A percentile compares a stretch with the other conserved stretches of the same genome.
Conservation (phyloP, 1,139 yeast species). For the Blastobotrys illinoisensis region DNA sequence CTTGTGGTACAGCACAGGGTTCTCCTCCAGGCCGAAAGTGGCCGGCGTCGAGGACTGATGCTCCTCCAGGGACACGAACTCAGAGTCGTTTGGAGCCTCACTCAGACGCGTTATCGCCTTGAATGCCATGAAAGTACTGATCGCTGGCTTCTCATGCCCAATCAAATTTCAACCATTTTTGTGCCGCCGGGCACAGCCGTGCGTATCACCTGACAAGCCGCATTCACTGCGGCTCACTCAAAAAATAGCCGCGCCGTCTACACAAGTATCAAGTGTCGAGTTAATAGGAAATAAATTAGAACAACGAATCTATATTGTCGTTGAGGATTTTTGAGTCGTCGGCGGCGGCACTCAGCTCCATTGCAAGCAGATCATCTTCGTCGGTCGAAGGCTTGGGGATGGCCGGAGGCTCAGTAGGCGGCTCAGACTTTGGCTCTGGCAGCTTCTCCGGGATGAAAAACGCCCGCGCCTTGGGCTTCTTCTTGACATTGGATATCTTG, state of each 20-base stretch:
- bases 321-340: not conserved
- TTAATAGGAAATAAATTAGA: not conserved
- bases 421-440: slow-evolving; percentile 1
- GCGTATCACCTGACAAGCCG: not conserved
- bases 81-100: slow-evolving; percentile 24
- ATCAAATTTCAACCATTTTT: not conserved
- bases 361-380: not conserved
- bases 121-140: not conserved
- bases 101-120: not conserved
- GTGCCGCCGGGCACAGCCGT: not conserved
- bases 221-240: not conserved
- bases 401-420: slow-evolving; percentile 2
- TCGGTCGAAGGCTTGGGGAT: not conserved
- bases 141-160: not conserved
- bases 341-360: not conserved
- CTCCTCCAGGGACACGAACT: slow-evolving; percentile 27
- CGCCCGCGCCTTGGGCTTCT: slow-evolving; percentile 33
- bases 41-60: slow-evolving; percentile 34
- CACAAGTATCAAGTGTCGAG: too few relatives aligned
- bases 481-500: slow-evolving; percentile 67
- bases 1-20: slow-evolving; percentile 28
- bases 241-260: too few relatives aligned
- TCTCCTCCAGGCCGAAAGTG: slow-evolving; percentile 31
- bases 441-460: slow-evolving; percentile 18
- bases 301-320: not conserved